Conservation (phyloP, 805 yeast species). For the Candida rishiriensis region DNA sequence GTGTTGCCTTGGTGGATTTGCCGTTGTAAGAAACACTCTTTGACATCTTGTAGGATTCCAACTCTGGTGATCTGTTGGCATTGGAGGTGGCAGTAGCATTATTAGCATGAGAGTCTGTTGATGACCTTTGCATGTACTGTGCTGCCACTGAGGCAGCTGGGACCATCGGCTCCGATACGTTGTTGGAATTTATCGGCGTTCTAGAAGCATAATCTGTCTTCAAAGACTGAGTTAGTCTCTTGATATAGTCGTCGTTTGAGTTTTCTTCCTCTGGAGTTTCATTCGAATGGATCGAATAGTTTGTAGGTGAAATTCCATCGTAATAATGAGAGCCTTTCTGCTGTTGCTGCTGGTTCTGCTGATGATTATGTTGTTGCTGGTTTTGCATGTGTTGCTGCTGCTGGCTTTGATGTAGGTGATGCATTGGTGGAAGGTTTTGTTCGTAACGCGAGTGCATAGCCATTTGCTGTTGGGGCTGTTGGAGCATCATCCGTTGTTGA, state of each 20-base stretch:
- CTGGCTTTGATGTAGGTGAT: background rate
- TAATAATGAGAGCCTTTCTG: background rate
- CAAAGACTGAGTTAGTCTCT: slow-evolving; percentile 20
- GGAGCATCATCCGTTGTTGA: background rate
- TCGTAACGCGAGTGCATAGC: background rate
- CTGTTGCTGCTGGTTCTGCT: background rate
- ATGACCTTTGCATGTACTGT: slow-evolving; percentile 2
- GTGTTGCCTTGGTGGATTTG: background rate
- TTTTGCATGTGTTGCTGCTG: background rate
- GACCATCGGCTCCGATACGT: too few species aligned
- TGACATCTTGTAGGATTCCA: background rate
- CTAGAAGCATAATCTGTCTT: slow-evolving; percentile 12
- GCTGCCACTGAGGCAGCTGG: background rate
- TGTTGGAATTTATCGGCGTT: background rate
- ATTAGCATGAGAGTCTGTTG: background rate
- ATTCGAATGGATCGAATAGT: slow-evolving; percentile 17
- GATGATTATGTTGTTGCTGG: background rate
- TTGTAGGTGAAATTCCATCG: slow-evolving; percentile 23
- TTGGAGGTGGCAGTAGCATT: background rate
- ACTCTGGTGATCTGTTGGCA: background rate
- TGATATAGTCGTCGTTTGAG: slow-evolving; percentile 20
- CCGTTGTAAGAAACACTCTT: background rate
- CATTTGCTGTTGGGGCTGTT: background rate
- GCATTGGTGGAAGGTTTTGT: background rate
- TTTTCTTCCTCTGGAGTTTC: slow-evolving; percentile 10